Conservation (phyloP, 371 early-diverging fungal species). For the Apophysomyces trapeziformis region DNA sequence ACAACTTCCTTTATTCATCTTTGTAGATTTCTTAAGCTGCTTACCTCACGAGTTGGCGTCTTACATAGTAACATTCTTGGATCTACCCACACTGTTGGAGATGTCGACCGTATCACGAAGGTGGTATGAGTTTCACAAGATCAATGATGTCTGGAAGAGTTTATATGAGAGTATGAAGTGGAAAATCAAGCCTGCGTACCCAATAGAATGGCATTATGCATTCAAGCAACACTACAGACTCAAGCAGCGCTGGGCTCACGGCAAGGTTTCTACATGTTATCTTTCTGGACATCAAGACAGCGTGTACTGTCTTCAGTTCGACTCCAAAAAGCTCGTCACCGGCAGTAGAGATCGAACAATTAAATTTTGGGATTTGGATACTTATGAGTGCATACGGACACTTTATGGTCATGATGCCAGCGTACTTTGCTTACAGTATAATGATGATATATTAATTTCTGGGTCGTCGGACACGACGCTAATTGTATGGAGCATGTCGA, state of each 20-base stretch:
- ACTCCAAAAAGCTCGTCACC: constrained; percentile 79
- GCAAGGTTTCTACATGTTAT: constrained; percentile 41
- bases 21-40: constrained; percentile 12
- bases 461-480: constrained; percentile 92
- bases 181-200: neutral
- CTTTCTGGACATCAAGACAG: constrained; percentile 88
- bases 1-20: neutral
- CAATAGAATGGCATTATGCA: constrained; percentile 37
- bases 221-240: constrained; percentile 44
- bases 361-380: constrained; percentile 77
- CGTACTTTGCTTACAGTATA: constrained; percentile 89
- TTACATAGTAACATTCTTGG: constrained; percentile 8
- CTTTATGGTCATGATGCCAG: constrained; percentile 88
- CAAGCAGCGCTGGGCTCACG: constrained; percentile 41
- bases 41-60: constrained; percentile 17
- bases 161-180: constrained; percentile 6
- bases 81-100: neutral
- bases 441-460: constrained; percentile 80
- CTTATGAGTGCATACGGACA: constrained; percentile 64
- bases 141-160: constrained; percentile 26
- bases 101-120: constrained; percentile 14
- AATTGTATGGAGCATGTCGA: constrained; percentile 85
- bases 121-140: constrained; percentile 21
- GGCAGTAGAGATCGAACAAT: constrained; percentile 95
- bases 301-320: constrained; percentile 95